Evolutionary conservation across 2,329 filamentous ascomycete genomes (phyloP), one percentile per base, ranked within the genome.

Genomic region (Aspergillus quadricinctus): DNA sequence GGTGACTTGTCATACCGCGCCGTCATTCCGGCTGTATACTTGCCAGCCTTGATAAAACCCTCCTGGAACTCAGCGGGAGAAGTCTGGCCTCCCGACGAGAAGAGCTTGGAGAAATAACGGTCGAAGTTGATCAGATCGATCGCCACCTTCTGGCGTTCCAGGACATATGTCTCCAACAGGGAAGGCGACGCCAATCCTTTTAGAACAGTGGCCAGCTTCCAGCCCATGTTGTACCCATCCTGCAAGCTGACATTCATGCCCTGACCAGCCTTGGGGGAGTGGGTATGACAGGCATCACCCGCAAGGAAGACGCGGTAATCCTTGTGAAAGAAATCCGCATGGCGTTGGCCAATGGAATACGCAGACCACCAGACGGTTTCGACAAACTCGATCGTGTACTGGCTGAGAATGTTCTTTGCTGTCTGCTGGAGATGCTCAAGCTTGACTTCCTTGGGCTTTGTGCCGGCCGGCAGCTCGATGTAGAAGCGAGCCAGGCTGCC

Each of bases 231-330:
- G 62, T 84, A 82, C 14, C 78, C 65, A 59, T 88, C 85, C 63
- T 87, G 84, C 57, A 88, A 69, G 14, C 72, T 74, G 45, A 76
- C 73, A 54, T 78, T 78, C 75, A 78, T 78, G 0, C 78, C 87
- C 72, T 88, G 87, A 0, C 86, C 87, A 1, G 86, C 86, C 71
- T 89, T 89, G 3, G 87, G 87, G 2, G 84, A 87, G 67, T 90
- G 87, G 0, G 87, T 89, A 62, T 82, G 67, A 77, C 85, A 87
- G 35, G 87, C 86, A 66, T 90, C 87, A 17, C 86, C 86, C 11
- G 85, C 84, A 41, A 90, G 76, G 69, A 90, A 90, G n/a, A 88
- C 81, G 17, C 84, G 80, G 57, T 84, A 75, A 49, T 82, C 78
- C 64, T 88, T 83, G 61, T 83, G 82, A 74, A 91, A 92, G 49